Evolutionary conservation across 225 moss, liverwort and hornwort genomes (phyloP).

Genomic region (Bryum argenteum): DNA sequence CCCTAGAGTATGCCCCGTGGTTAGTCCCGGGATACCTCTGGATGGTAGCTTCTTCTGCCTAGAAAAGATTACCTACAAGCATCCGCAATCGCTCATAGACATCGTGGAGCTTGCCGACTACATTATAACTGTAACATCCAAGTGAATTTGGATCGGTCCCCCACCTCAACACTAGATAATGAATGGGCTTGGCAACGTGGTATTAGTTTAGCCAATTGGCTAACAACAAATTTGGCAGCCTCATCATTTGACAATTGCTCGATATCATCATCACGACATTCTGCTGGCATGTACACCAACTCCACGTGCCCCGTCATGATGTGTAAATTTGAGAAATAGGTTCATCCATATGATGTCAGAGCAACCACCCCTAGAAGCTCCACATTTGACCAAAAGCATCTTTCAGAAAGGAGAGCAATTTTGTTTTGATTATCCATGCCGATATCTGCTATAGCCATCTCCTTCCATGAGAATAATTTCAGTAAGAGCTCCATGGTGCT

Average conservation of each 20-base stretch:
- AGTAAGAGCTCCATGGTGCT: constrained; percentile 65
- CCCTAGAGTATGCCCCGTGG: constrained; percentile 81
- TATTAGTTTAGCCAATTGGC: constrained; percentile 75
- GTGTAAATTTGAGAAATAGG: constrained; percentile 86
- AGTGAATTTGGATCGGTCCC: constrained; percentile 78
- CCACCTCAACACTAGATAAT: constrained; percentile 76
- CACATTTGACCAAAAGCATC: constrained; percentile 83
- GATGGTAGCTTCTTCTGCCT: constrained; percentile 85
- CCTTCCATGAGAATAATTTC: constrained; percentile 76
- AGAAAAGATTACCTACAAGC: constrained; percentile 77
- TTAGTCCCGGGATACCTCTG: constrained; percentile 82
- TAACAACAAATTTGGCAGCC: constrained; percentile 73
- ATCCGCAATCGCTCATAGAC: constrained; percentile 74
- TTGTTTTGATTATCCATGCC: constrained; percentile 87
- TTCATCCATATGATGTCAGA: constrained; percentile 81
- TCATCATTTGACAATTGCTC: constrained; percentile 74
- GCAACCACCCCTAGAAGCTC: constrained; percentile 90
- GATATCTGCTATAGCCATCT: constrained; percentile 64
- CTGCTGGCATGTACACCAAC: constrained; percentile 88
- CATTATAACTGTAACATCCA: constrained; percentile 84
- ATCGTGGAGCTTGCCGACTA: constrained; percentile 80
- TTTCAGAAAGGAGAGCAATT: constrained; percentile 75
- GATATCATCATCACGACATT: constrained; percentile 74
- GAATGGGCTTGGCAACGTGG: constrained; percentile 78
- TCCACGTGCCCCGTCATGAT: constrained; percentile 86